phyloP scores from a whole-genome alignment of 495 filamentous ascomycete species.

The Astrothelium macrocarpum region DNA sequence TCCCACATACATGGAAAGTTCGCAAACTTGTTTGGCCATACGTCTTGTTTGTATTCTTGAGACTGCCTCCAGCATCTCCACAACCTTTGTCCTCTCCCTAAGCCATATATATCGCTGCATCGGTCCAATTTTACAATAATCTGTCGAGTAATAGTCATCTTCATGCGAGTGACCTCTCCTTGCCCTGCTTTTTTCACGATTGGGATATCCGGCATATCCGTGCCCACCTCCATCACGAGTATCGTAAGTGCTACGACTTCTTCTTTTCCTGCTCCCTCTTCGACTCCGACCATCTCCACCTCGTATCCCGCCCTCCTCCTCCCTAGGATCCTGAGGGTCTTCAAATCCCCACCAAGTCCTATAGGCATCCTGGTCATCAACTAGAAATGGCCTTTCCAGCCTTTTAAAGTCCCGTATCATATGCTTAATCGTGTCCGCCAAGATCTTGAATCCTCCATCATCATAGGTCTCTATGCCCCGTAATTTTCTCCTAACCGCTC shows the following conservation, averaged over 20 bases:
- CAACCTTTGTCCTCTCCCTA: slow-evolving; percentile 17
- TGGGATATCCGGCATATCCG: slow-evolving; percentile 2
- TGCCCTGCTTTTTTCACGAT: neutral
- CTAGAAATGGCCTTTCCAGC: slow-evolving; percentile 26
- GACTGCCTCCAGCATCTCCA: slow-evolving; percentile 18
- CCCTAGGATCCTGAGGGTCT: slow-evolving; percentile 7
- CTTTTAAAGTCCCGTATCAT: slow-evolving; percentile 20
- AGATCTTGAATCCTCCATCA: slow-evolving; percentile 13
- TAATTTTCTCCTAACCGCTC: slow-evolving; percentile 11
- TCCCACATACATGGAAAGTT: slow-evolving; percentile 10
- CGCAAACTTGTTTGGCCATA: slow-evolving; percentile 24
- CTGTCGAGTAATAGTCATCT: slow-evolving; percentile 16
- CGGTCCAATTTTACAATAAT: slow-evolving; percentile 17
- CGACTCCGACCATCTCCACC: neutral
- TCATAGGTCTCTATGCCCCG: slow-evolving; percentile 1
- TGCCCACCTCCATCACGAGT: slow-evolving; percentile 3
- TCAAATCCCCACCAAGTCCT: slow-evolving; percentile 11
- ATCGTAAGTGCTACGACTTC: slow-evolving; percentile 12
- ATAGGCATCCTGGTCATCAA: slow-evolving; percentile 9
- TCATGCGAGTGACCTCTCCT: neutral
- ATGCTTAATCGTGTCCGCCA: slow-evolving; percentile 17
- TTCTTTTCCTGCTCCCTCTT: slow-evolving; percentile 6
- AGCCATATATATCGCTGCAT: slow-evolving; percentile 20
- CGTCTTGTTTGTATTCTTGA: slow-evolving; percentile 20
- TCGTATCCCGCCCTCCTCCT: neutral